phyloP scores from a whole-genome alignment of 139 green algal species.

The Chlorella sp. region DNA sequence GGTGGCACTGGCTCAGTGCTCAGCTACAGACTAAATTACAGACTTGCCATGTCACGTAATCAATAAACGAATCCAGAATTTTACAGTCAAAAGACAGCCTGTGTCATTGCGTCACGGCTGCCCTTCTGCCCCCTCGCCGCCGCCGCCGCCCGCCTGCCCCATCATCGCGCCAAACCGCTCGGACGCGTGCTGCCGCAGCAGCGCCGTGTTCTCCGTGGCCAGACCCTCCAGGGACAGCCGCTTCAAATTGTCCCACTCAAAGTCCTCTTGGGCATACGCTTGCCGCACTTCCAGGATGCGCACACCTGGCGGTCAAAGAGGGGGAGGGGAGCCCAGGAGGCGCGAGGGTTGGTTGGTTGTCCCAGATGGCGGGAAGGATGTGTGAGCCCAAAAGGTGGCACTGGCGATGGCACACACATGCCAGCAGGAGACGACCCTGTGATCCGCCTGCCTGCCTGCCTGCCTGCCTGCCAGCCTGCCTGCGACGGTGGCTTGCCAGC shows the following conservation, averaged over 20 bases:
- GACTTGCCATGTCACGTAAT: neutral
- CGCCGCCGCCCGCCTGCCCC: neutral
- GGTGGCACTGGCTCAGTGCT: too few relatives aligned
- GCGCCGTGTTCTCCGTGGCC: constrained; percentile 55
- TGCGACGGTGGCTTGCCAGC: too few relatives aligned
- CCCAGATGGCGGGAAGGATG: too few relatives aligned
- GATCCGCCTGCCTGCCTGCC: neutral
- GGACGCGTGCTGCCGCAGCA: constrained; percentile 60
- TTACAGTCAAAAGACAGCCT: neutral
- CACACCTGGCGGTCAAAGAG: constrained; percentile 44
- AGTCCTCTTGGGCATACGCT: constrained; percentile 78
- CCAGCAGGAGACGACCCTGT: neutral
- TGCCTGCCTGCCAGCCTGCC: neutral
- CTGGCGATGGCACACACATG: too few relatives aligned
- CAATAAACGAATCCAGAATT: neutral
- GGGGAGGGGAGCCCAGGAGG: too few relatives aligned
- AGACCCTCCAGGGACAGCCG: constrained; percentile 53
- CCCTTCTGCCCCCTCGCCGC: neutral
- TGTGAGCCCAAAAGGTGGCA: too few relatives aligned
- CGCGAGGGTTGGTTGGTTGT: too few relatives aligned
- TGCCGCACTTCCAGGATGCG: constrained; percentile 82
- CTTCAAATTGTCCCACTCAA: constrained; percentile 82
- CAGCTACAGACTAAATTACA: neutral
- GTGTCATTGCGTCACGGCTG: neutral
- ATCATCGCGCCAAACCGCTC: constrained; percentile 30